Conservation (phyloP, 495 filamentous ascomycete species). For the Neurospora tetraspora region DNA sequence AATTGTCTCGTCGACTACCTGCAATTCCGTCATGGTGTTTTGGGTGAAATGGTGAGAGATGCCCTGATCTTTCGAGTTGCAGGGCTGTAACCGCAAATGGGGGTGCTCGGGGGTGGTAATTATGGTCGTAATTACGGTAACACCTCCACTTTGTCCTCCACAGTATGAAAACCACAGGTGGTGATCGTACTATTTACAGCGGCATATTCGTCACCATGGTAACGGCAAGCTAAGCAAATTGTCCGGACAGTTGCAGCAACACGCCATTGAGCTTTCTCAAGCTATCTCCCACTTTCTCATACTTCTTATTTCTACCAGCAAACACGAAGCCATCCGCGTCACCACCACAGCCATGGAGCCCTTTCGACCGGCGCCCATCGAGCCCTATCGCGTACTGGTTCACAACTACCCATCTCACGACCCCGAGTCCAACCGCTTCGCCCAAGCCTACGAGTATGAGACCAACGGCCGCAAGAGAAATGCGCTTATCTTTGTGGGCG, state of each 20-base stretch:
- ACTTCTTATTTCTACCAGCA: neutral
- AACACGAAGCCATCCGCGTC: neutral
- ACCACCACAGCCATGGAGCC: neutral
- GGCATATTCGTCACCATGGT: neutral
- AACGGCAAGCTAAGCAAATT: neutral
- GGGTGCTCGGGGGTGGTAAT: neutral
- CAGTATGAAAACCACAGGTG: neutral
- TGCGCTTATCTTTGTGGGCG: conserved; percentile 74
- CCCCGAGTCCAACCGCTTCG: neutral
- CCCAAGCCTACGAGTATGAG: neutral
- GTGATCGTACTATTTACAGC: neutral
- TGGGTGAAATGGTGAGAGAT: neutral
- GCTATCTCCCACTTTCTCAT: neutral
- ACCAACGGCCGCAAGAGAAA: conserved; percentile 28
- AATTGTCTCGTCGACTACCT: neutral
- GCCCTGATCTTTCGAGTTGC: neutral
- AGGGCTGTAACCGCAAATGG: neutral
- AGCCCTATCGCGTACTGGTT: neutral
- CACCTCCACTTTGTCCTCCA: neutral
- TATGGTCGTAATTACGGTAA: neutral
- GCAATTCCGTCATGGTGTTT: neutral
- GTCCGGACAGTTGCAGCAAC: neutral
- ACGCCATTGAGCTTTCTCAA: neutral
- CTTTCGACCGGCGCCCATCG: neutral
- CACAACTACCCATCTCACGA: neutral